Evolutionary conservation across 2,329 filamentous ascomycete genomes (phyloP).

Genomic region (Pyrenochaeta sp.): DNA sequence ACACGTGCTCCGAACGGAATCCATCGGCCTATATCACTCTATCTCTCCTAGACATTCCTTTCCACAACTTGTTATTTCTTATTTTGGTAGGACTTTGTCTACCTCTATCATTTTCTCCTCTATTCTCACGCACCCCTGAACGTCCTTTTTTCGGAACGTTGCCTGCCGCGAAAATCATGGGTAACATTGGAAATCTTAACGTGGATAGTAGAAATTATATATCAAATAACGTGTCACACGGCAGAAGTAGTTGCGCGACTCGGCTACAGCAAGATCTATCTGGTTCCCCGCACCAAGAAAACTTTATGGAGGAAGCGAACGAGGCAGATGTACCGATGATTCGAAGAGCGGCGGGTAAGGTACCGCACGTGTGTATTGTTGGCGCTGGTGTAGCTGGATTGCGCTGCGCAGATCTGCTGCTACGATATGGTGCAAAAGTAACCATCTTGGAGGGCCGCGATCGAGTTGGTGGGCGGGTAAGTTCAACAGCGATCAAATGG

Average conservation of each 20-base stretch:
- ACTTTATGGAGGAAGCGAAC: slow-evolving; percentile 27
- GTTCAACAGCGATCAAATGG: slow-evolving; percentile 11
- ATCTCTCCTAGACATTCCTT: too few relatives aligned
- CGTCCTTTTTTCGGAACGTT: too few relatives aligned
- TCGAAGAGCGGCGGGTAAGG: slow-evolving; percentile 42
- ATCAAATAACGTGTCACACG: slow-evolving; percentile 25
- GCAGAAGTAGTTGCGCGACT: slow-evolving; percentile 25
- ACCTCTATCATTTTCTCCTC: too few relatives aligned
- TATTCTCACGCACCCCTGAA: too few relatives aligned
- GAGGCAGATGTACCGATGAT: slow-evolving; percentile 33
- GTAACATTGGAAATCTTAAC: slow-evolving; percentile 36
- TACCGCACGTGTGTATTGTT: slow-evolving; percentile 70
- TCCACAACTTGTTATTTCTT: too few relatives aligned
- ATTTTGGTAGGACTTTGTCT: too few relatives aligned
- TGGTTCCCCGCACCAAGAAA: slow-evolving; percentile 36
- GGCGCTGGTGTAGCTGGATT: slow-evolving; percentile 76
- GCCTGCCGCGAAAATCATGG: slow-evolving; percentile 15
- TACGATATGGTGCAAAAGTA: slow-evolving; percentile 71
- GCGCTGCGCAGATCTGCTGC: slow-evolving; percentile 73
- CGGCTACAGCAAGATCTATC: slow-evolving; percentile 48
- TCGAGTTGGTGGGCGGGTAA: slow-evolving; percentile 71
- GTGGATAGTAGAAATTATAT: slow-evolving; percentile 38
- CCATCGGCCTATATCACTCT: too few relatives aligned
- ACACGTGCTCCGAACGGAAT: neutral
- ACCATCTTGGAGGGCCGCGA: slow-evolving; percentile 74